These are phyloP conservation scores for Lasiodiplodia sp. DNA, from an alignment of 2,329 filamentous ascomycete species.

Conservation along the genomic window DNA sequence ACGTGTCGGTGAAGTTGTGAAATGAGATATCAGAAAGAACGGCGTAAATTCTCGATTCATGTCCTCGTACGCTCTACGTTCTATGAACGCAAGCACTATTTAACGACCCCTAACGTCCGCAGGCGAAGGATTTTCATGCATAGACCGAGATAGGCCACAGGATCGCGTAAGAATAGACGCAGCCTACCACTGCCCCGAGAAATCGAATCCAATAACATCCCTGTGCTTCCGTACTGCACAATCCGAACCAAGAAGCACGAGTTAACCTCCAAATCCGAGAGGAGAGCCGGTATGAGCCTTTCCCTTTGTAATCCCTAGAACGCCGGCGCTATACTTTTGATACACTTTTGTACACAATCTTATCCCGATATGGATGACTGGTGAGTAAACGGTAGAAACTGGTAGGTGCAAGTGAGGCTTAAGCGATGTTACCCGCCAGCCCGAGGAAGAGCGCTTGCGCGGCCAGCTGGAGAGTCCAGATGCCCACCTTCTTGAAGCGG, in stretches of 20 bases:
- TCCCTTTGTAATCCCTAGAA: slow-evolving; percentile 2
- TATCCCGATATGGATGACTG: background rate
- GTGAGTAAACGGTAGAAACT: background rate
- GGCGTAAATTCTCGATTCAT: slow-evolving; percentile 9
- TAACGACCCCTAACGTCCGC: background rate
- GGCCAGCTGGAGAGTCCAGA: slow-evolving; percentile 93
- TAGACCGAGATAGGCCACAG: background rate
- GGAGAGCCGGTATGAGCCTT: slow-evolving; percentile 6
- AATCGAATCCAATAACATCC: background rate
- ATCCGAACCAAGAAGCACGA: background rate
- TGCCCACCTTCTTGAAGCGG: slow-evolving; percentile 91
- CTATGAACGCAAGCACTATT: background rate
- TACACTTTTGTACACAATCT: slow-evolving; percentile 28
- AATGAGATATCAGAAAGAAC: background rate
- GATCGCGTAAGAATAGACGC: slow-evolving; percentile 8
- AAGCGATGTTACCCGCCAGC: slow-evolving; percentile 81
- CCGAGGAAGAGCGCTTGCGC: slow-evolving; percentile 95
- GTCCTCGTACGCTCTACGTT: slow-evolving; percentile 6
- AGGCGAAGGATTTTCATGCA: background rate
- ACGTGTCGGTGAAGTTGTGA: background rate
- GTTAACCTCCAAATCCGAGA: background rate
- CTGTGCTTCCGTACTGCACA: background rate
- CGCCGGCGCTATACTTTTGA: slow-evolving; percentile 25
- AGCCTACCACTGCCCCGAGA: background rate
- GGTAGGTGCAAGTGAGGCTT: slow-evolving; percentile 19